These are phyloP conservation scores for Ustilago cynodontis DNA, from an alignment of 1,284 basidiomycete species.

Conservation along the genomic window DNA sequence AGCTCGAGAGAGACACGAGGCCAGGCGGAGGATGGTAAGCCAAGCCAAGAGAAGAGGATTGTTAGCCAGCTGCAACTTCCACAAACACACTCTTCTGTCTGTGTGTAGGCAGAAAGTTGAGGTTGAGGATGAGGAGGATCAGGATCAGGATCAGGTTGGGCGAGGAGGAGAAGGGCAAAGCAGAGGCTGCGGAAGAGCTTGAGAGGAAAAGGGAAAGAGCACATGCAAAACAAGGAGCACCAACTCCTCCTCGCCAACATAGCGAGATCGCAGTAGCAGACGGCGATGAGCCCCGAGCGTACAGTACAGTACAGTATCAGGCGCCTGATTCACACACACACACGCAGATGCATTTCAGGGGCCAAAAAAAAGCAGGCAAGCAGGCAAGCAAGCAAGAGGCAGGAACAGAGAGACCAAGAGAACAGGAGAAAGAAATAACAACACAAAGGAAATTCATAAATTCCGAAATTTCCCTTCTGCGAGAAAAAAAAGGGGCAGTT, in stretches of 20 bases:
- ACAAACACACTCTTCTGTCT: too few species aligned
- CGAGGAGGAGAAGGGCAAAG: not conserved
- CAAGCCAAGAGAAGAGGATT: not conserved
- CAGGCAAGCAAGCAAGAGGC: not conserved
- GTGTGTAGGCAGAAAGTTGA: not conserved
- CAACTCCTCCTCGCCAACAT: not conserved
- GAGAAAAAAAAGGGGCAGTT: not conserved
- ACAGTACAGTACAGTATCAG: too few species aligned
- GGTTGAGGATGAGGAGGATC: not conserved
- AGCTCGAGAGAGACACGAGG: not conserved
- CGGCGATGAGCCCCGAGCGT: slow-evolving; percentile 1
- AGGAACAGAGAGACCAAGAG: not conserved
- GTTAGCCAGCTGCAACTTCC: not conserved
- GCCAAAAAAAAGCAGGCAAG: slow-evolving; percentile 5
- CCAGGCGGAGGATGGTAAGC: slow-evolving; percentile 3
- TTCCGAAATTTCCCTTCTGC: not conserved
- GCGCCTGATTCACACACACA: not conserved
- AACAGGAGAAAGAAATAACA: not conserved
- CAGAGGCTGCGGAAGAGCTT: not conserved
- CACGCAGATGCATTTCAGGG: slow-evolving; percentile 5
- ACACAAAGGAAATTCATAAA: not conserved
- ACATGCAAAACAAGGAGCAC: slow-evolving; percentile 12
- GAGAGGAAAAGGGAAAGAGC: not conserved
- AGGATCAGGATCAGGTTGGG: slow-evolving; percentile 1
- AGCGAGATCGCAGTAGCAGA: slow-evolving; percentile 1